Conservation (phyloP, 1,284 basidiomycete genomes). For the Anthracocystis panici-leucophaei region DNA sequence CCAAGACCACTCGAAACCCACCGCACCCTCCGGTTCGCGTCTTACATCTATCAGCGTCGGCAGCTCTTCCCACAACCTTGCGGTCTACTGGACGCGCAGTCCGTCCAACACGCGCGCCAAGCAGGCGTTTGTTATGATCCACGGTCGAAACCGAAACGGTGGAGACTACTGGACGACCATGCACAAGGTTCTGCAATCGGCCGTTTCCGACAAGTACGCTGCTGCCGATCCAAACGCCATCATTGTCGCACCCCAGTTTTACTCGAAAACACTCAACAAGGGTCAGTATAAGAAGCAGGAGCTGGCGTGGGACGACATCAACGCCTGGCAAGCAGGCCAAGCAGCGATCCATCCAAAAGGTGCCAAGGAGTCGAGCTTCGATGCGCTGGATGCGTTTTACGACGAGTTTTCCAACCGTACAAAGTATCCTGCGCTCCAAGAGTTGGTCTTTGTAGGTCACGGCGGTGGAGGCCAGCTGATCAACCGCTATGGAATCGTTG, state of each 20-base stretch:
- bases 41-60: conserved; percentile 52
- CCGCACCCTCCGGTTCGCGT: conserved; percentile 48
- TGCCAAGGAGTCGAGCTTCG: conserved; percentile 57
- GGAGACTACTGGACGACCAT: conserved; percentile 60
- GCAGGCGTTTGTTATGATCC: conserved; percentile 67
- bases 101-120: conserved; percentile 38
- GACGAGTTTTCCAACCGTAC: conserved; percentile 54
- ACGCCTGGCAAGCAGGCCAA: conserved; percentile 66
- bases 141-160: conserved; percentile 62
- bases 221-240: conserved; percentile 50
- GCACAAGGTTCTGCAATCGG: conserved; percentile 50
- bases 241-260: conserved; percentile 65
- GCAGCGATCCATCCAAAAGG: conserved; percentile 56
- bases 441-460: conserved; percentile 67
- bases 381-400: conserved; percentile 62
- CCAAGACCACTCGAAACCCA: conserved; percentile 40
- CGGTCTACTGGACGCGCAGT: conserved; percentile 51
- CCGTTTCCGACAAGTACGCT: conserved; percentile 33
- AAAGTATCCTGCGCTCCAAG: conserved; percentile 55
- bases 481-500: conserved; percentile 63
- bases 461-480: conserved; percentile 68
- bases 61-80: conserved; percentile 29
- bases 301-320: conserved; percentile 64
- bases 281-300: conserved; percentile 57
- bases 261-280: conserved; percentile 50